Percentiles rank a stretch among this genome's conserved stretches.
Evolutionary conservation across 768 basidiomycete species (phyloP).

Genomic region (Lactarius vividus): DNA sequence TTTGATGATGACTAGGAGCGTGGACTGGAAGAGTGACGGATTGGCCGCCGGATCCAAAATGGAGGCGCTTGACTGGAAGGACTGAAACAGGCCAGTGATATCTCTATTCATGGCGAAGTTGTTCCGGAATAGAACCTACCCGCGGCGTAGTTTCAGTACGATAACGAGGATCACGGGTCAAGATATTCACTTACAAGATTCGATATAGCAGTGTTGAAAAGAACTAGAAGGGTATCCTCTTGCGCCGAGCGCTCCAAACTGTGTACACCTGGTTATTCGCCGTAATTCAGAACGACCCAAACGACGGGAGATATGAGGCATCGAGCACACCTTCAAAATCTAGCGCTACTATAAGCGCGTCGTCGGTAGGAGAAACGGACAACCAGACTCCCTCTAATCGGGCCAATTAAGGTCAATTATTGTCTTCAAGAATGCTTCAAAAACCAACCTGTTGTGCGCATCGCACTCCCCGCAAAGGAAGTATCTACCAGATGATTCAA

Average conservation of each 20-base stretch:
- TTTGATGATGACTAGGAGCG: slow-evolving; percentile 64
- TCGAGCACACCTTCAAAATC: slow-evolving; percentile 55
- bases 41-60: slow-evolving; percentile 59
- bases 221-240: slow-evolving; percentile 59
- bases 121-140: slow-evolving; percentile 62
- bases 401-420: not conserved
- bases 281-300: not conserved
- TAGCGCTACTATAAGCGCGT: slow-evolving; percentile 53
- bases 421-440: not conserved
- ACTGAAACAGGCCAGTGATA: slow-evolving; percentile 58
- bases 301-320: too few species aligned
- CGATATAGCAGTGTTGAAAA: slow-evolving; percentile 65
- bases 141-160: not conserved
- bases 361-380: slow-evolving; percentile 60
- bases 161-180: not conserved
- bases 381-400: slow-evolving; percentile 58
- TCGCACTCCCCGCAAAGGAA: slow-evolving; percentile 63
- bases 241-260: slow-evolving; percentile 63
- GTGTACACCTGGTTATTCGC: slow-evolving; percentile 46
- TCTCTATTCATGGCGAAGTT: slow-evolving; percentile 63
- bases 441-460: slow-evolving; percentile 51
- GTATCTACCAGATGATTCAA: slow-evolving; percentile 64
- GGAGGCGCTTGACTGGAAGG: slow-evolving; percentile 56
- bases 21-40: slow-evolving; percentile 58
- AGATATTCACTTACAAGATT: slow-evolving; percentile 45